phyloP scores from a whole-genome alignment of 1,139 yeast genomes.

The Blastobotrys serpentis region DNA sequence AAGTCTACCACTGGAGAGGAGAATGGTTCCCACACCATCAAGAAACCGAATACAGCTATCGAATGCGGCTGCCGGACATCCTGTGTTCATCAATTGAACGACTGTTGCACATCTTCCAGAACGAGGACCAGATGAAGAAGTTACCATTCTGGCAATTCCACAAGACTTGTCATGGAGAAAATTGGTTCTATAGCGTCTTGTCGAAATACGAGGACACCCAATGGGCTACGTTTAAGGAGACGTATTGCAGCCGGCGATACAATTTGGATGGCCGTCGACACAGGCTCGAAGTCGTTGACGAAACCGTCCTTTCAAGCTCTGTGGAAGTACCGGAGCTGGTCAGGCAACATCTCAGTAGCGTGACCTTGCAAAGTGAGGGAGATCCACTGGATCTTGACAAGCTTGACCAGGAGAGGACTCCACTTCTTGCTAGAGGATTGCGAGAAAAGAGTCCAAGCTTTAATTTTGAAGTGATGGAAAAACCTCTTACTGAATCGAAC shows the following conservation, averaged over 20 bases:
- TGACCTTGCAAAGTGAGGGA: constrained; percentile 1
- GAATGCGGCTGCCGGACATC: background rate
- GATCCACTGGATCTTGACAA: no score
- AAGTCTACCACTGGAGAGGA: constrained; percentile 1
- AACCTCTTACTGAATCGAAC: background rate
- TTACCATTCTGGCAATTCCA: background rate
- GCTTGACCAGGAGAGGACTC: background rate
- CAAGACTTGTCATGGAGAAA: background rate
- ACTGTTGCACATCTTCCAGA: background rate
- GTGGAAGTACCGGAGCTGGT: background rate
- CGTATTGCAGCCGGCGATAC: background rate
- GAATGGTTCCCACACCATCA: background rate
- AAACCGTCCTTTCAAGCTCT: background rate
- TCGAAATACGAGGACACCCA: background rate
- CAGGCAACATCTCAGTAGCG: background rate
- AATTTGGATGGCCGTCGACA: background rate
- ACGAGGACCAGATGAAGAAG: background rate
- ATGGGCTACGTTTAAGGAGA: background rate
- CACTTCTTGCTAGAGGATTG: background rate
- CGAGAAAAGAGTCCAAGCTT: background rate
- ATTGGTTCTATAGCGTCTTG: background rate
- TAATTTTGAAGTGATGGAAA: constrained; percentile 1
- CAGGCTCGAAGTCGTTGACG: background rate
- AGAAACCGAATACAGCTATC: background rate
- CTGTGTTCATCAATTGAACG: constrained; percentile 1